These are phyloP conservation scores for Zea mays DNA, from an alignment of 176 grass and related monocot genomes.

Conservation along the genomic window DNA sequence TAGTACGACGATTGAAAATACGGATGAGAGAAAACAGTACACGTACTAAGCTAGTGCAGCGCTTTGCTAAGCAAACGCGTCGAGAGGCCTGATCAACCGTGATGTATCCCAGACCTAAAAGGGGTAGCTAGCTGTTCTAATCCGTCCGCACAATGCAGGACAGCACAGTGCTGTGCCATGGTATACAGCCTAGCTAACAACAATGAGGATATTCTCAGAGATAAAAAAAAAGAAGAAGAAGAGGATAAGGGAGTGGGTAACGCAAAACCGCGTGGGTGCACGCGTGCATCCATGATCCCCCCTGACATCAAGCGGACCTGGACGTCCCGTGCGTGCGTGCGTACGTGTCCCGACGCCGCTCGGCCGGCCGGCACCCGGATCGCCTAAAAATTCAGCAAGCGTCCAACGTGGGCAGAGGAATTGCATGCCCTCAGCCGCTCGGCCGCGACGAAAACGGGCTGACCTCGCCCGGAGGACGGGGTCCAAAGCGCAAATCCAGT, in stretches of 20 bases:
- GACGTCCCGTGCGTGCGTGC: slow-evolving; percentile 22
- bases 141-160: not conserved
- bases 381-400: not conserved
- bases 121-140: not conserved
- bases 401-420: not conserved
- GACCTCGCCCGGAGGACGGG: slow-evolving; percentile 17
- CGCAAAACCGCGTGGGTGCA: slow-evolving; percentile 6
- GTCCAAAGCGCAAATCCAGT: slow-evolving; percentile 22
- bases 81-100: not conserved
- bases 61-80: slow-evolving; percentile 18
- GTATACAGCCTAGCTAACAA: not conserved
- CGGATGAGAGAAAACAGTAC: not conserved
- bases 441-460: not conserved
- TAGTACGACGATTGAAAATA: not conserved
- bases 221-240: too few relatives aligned
- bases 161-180: not conserved
- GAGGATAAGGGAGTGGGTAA: not conserved
- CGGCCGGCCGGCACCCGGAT: slow-evolving; percentile 37
- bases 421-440: not conserved
- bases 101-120: not conserved
- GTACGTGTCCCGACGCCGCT: not conserved
- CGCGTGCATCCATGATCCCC: not conserved
- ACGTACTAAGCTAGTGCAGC: not conserved
- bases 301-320: slow-evolving; percentile 17
- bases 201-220: not conserved